A percentile compares a stretch with the other conserved stretches of the same genome.
Conservation (phyloP, 129 eudicot species). For the Dittrichia graveolens region DNA sequence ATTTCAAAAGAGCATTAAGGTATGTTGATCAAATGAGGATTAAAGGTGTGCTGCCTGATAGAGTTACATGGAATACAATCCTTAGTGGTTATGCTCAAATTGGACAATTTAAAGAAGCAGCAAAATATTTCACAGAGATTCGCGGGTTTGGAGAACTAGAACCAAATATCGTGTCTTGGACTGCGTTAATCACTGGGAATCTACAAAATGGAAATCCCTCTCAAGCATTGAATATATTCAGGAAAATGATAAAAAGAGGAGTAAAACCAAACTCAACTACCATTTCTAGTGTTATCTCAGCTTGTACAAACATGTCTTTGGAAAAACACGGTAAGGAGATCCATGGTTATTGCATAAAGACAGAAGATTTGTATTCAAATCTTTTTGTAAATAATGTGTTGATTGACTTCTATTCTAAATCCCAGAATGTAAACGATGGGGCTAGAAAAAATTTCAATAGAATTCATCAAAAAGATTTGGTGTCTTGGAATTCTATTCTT, state of each 20-base stretch:
- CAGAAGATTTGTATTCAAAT: slow-evolving; percentile 42
- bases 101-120: slow-evolving; percentile 46
- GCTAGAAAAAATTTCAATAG: slow-evolving; percentile 35
- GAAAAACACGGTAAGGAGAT: slow-evolving; percentile 43
- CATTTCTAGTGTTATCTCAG: slow-evolving; percentile 44
- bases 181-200: slow-evolving; percentile 47
- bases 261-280: slow-evolving; percentile 50
- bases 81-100: slow-evolving; percentile 46
- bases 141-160: slow-evolving; percentile 32
- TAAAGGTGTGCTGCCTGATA: slow-evolving; percentile 37
- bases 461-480: slow-evolving; percentile 49
- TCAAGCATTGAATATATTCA: slow-evolving; percentile 41
- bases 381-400: slow-evolving; percentile 40
- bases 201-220: slow-evolving; percentile 34
- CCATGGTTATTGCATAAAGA: slow-evolving; percentile 53
- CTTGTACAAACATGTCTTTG: slow-evolving; percentile 40
- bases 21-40: slow-evolving; percentile 44
- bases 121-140: slow-evolving; percentile 36
- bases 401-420: slow-evolving; percentile 42
- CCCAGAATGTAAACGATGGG: slow-evolving; percentile 21
- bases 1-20: slow-evolving; percentile 42
- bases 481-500: slow-evolving; percentile 54
- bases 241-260: slow-evolving; percentile 36
- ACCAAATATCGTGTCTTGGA: slow-evolving; percentile 57
- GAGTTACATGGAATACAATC: slow-evolving; percentile 48